Base-by-base conservation (phyloP, 106 monocot species). In the Triglochin maritima region DNA sequence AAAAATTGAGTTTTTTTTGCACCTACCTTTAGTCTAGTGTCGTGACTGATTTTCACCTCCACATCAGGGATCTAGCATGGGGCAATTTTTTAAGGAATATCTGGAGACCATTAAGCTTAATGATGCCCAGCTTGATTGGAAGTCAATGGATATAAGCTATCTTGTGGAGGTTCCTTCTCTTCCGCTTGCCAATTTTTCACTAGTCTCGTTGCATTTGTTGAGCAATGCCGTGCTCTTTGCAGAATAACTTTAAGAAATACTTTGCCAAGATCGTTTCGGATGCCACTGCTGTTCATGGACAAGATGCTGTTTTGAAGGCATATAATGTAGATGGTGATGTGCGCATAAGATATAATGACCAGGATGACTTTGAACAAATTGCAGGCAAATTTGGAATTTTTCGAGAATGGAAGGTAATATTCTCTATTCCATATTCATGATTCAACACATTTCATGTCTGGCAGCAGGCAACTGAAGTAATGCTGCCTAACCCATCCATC, bases 51-150 rank as follows among this genome's bases (percentile, higher is more conserved):
- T 46, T 45, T 68, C 46, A 43, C 47, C 74, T 74, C 63, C 43
- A 12, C 76, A 81, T 54, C 82, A 98, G 96, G 96, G 96, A 66
- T 98, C 96, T 63, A 98, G 91, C 78, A 84, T 98, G 88, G 96
- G 96, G 14, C 96, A 98, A 43, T 98, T 98, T 69, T 98, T 86
- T 64, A 78, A 77, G 47, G 83, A 98, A 50, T 91, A 91, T 60
- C 71, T 98, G 67, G 80, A 91, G 67, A 69, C 96, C 60, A 91
- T 98, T 67, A 98, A 90, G 74, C 73, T 98, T 41, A 98, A 98
- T 82, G 82, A 91, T 78, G 82, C 72, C 50, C 78, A 98, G 96
- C 82, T 98, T 65, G 78, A 91, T 56, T 98, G 96, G 96, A 88
- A 91, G 53, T 84, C 88, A 50, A 59, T 71, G 78, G 86, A 98